These are phyloP conservation scores for Pseudogymnoascus sp. DNA, from an alignment of 2,329 filamentous ascomycete species.

Conservation along the genomic window DNA sequence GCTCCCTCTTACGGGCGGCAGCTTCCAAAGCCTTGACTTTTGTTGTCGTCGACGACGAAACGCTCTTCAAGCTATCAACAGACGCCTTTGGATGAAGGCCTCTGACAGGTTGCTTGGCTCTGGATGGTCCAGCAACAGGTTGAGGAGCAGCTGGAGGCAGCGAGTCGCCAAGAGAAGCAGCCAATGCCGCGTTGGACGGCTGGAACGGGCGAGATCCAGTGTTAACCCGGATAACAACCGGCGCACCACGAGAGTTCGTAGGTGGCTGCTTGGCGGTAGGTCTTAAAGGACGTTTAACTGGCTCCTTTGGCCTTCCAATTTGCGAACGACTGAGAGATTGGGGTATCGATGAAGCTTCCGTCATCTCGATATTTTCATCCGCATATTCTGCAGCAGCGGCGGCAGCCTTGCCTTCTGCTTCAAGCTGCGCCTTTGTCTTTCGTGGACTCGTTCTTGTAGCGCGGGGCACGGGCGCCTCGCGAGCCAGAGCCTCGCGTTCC, in stretches of 20 bases:
- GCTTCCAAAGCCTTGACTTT: constrained; percentile 65
- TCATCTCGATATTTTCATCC: constrained; percentile 45
- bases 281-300: constrained; percentile 49
- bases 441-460: constrained; percentile 43
- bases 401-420: constrained; percentile 25
- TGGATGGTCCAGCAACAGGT: constrained; percentile 32
- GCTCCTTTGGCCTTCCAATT: constrained; percentile 40
- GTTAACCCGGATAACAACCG: constrained; percentile 64
- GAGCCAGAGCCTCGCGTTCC: constrained; percentile 20
- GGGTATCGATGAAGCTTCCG: constrained; percentile 47
- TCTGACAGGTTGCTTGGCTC: constrained; percentile 10
- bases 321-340: constrained; percentile 48
- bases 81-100: constrained; percentile 29
- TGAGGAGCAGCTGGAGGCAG: constrained; percentile 35
- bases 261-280: constrained; percentile 48
- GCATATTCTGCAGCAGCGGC: constrained; percentile 25
- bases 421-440: constrained; percentile 33
- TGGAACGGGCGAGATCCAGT: constrained; percentile 56
- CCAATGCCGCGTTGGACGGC: constrained; percentile 47
- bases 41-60: constrained; percentile 50
- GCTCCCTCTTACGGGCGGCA: constrained; percentile 74
- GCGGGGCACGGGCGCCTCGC: constrained; percentile 32
- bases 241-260: constrained; percentile 54
- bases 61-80: constrained; percentile 53
- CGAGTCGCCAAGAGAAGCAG: constrained; percentile 51